Evolutionary conservation across 768 basidiomycete species (phyloP).

Genomic region (Glaciozyma antarctica): DNA sequence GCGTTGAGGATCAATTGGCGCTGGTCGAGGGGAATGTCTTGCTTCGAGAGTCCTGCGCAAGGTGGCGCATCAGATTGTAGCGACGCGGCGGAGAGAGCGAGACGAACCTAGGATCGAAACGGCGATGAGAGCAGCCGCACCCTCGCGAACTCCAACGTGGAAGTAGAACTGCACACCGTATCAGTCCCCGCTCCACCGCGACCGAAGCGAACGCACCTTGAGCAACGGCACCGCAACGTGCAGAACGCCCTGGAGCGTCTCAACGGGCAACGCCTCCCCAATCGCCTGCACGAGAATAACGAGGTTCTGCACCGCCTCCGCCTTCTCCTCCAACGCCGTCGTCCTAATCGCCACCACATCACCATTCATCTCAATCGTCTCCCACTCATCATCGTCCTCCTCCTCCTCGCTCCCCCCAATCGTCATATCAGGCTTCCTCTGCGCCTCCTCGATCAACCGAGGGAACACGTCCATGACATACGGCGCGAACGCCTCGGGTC

Average conservation of each 20-base stretch:
- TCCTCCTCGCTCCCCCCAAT: not conserved
- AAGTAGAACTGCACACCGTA: not conserved
- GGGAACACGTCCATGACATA: slow-evolving; percentile 81
- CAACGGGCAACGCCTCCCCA: not conserved
- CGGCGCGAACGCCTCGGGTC: slow-evolving; percentile 65
- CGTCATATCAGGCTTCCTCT: slow-evolving; percentile 59
- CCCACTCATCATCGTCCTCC: slow-evolving; percentile 7
- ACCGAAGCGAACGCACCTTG: not conserved
- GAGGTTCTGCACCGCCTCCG: not conserved
- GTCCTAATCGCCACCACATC: not conserved
- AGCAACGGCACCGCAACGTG: slow-evolving; percentile 1
- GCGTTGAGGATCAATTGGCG: not conserved
- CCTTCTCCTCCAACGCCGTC: slow-evolving; percentile 4
- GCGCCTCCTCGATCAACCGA: slow-evolving; percentile 59
- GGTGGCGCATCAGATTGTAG: not conserved
- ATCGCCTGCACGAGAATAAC: slow-evolving; percentile 4
- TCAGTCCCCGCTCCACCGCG: not conserved
- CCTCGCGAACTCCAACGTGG: slow-evolving; percentile 1
- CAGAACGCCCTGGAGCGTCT: not conserved
- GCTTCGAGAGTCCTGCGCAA: not conserved
- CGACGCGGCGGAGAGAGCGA: not conserved
- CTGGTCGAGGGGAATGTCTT: not conserved
- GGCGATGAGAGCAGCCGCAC: slow-evolving; percentile 3
- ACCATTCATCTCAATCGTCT: not conserved
- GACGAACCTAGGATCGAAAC: not conserved